A percentile compares a stretch with the other conserved stretches of the same genome.
Conservation (phyloP, 2,329 filamentous ascomycete species). For the Nemania abortiva region DNA sequence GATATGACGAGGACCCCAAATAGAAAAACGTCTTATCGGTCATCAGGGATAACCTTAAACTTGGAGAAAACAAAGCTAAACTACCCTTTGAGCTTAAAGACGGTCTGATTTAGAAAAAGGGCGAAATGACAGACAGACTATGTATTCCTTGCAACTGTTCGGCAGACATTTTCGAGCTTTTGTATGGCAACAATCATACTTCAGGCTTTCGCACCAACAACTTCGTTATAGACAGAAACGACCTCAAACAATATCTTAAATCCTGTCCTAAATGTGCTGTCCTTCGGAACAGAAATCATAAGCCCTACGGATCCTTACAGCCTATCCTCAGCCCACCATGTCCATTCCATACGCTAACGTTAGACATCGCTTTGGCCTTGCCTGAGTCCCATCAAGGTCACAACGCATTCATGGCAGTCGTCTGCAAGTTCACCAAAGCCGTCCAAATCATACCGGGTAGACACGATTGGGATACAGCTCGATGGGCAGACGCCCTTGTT, state of each 20-base stretch:
- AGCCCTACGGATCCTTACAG: constrained; percentile 3
- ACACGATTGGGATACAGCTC: too few relatives aligned
- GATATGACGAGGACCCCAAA: background rate
- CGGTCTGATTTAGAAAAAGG: background rate
- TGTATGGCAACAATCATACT: constrained; percentile 2
- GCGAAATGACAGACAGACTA: background rate
- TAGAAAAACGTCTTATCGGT: background rate
- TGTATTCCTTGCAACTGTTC: background rate
- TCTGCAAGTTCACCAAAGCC: too few relatives aligned
- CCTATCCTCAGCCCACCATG: constrained; percentile 1
- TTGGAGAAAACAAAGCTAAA: background rate
- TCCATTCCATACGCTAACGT: too few relatives aligned
- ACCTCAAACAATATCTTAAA: background rate
- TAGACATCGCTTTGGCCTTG: too few relatives aligned
- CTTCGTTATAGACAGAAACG: background rate
- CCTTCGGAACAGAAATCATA: background rate
- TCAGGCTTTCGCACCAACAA: background rate
- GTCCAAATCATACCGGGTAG: too few relatives aligned
- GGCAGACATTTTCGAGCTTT: background rate
- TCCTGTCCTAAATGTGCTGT: background rate
- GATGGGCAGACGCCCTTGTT: too few relatives aligned
- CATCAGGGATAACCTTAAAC: background rate
- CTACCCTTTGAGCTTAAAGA: background rate
- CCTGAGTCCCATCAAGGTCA: too few relatives aligned
- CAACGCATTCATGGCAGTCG: too few relatives aligned